Percentiles rank a stretch among this genome's conserved stretches.
These are phyloP conservation scores for Cystoisospora suis DNA, from an alignment of 169 alveolate genomes.

Conservation along the genomic window DNA sequence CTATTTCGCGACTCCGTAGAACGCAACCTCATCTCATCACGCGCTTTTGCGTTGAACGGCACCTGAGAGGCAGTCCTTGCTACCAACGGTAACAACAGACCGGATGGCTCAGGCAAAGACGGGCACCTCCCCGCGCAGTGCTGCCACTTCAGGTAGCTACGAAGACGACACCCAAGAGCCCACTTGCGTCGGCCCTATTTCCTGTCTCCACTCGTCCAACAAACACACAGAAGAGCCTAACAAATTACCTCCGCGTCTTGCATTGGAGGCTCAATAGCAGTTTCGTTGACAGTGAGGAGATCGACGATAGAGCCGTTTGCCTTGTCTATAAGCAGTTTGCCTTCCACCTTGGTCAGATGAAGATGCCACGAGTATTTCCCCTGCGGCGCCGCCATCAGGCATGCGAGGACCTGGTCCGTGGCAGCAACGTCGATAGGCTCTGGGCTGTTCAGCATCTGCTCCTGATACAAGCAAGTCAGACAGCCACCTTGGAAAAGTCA, in stretches of 20 bases:
- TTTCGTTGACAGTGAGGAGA: slow-evolving; percentile 89
- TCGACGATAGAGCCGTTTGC: slow-evolving; percentile 91
- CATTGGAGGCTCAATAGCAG: slow-evolving; percentile 89
- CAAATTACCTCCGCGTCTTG: slow-evolving; percentile 80
- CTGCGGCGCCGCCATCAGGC: slow-evolving; percentile 89
- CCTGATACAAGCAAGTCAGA: slow-evolving; percentile 40
- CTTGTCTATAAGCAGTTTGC: slow-evolving; percentile 86
- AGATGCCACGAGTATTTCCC: slow-evolving; percentile 91
- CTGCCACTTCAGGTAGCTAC: no score
- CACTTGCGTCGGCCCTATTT: no score
- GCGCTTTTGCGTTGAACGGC: no score
- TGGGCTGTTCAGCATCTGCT: slow-evolving; percentile 54
- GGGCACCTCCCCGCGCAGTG: no score
- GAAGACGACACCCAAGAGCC: no score
- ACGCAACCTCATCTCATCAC: no score
- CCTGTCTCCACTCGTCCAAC: no score
- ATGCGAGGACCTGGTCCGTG: slow-evolving; percentile 88
- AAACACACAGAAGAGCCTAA: no score
- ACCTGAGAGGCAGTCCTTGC: no score
- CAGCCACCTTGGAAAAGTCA: not conserved
- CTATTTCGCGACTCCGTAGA: no score
- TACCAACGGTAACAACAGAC: no score
- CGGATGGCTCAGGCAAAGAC: no score
- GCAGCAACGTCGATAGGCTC: slow-evolving; percentile 82
- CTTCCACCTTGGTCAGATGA: slow-evolving; percentile 83